Conservation (phyloP, 345 rosid genomes). For the Crucihimalaya himalaica region DNA sequence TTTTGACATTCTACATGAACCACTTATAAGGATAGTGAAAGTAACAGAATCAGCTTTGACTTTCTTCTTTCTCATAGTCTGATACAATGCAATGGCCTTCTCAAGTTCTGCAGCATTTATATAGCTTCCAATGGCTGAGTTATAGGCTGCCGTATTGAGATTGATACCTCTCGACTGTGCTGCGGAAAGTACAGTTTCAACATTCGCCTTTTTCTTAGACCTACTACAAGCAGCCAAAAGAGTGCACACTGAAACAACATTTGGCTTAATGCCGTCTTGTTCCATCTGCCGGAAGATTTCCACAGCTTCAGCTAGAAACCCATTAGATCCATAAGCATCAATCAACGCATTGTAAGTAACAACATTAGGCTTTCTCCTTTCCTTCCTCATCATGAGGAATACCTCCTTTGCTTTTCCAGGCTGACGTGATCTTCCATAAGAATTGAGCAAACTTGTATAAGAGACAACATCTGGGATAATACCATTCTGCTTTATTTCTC, state of each 20-base stretch:
- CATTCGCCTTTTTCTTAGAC: constrained; percentile 65
- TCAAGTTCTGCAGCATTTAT: constrained; percentile 81
- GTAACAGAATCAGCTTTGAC: constrained; percentile 76
- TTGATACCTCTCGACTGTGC: constrained; percentile 76
- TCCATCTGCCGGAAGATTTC: constrained; percentile 78
- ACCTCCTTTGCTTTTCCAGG: constrained; percentile 77
- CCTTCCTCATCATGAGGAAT: constrained; percentile 69
- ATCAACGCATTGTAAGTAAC: constrained; percentile 81
- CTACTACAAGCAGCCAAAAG: constrained; percentile 88
- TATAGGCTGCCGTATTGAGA: constrained; percentile 78
- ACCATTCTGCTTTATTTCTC: constrained; percentile 63
- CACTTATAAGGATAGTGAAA: constrained; percentile 74
- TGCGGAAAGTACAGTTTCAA: constrained; percentile 75
- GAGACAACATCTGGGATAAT: constrained; percentile 80
- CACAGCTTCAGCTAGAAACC: constrained; percentile 77
- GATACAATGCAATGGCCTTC: constrained; percentile 65
- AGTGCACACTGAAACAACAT: constrained; percentile 79
- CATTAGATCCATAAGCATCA: constrained; percentile 92
- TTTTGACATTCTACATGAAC: constrained; percentile 74
- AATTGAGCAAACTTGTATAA: constrained; percentile 79
- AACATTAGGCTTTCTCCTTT: constrained; percentile 70
- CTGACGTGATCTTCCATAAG: constrained; percentile 84
- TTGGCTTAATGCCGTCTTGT: constrained; percentile 66
- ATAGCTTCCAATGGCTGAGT: constrained; percentile 87
- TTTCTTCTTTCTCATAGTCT: constrained; percentile 68